These are phyloP conservation scores for Rhynchospora pubera DNA, from an alignment of 176 grass and related monocot genomes.

Conservation along the genomic window DNA sequence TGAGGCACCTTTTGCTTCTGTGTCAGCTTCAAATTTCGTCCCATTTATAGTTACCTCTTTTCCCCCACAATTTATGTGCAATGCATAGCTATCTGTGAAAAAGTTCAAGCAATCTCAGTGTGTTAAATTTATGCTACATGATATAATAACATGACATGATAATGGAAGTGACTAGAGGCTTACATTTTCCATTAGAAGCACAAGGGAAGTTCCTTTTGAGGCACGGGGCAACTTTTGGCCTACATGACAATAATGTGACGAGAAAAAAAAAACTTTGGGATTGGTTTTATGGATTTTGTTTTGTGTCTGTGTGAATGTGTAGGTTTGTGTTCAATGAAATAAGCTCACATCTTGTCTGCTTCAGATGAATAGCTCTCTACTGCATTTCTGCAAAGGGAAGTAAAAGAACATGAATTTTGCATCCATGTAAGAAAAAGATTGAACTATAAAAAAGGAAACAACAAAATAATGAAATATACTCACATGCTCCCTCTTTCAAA, in stretches of 20 bases:
- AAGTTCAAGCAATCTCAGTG: not conserved
- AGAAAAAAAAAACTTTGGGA: constrained; percentile 10
- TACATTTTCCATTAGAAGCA: constrained; percentile 50
- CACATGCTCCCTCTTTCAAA: constrained; percentile 64
- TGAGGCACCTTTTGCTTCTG: constrained; percentile 49
- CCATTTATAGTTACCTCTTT: constrained; percentile 49
- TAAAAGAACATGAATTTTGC: constrained; percentile 23
- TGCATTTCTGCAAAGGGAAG: constrained; percentile 47
- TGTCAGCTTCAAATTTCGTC: constrained; percentile 68
- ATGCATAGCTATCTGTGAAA: constrained; percentile 39
- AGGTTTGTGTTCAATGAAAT: not conserved
- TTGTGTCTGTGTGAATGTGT: not conserved
- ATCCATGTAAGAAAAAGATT: constrained; percentile 11
- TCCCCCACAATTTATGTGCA: constrained; percentile 88
- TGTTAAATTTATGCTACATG: not conserved
- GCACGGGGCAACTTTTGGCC: constrained; percentile 45
- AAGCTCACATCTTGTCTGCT: constrained; percentile 48
- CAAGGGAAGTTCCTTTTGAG: constrained; percentile 84
- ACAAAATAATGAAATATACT: constrained; percentile 29
- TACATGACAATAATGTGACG: constrained; percentile 23
- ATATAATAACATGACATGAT: not conserved
- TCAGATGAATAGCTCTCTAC: constrained; percentile 70
- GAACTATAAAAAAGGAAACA: not conserved
- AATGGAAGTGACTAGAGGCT: constrained; percentile 17
- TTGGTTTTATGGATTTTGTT: not conserved